A percentile compares a stretch with the other conserved stretches of the same genome.
Evolutionary conservation across 2,329 filamentous ascomycete genomes (phyloP).

Genomic region (Geoglossum cookeanum): DNA sequence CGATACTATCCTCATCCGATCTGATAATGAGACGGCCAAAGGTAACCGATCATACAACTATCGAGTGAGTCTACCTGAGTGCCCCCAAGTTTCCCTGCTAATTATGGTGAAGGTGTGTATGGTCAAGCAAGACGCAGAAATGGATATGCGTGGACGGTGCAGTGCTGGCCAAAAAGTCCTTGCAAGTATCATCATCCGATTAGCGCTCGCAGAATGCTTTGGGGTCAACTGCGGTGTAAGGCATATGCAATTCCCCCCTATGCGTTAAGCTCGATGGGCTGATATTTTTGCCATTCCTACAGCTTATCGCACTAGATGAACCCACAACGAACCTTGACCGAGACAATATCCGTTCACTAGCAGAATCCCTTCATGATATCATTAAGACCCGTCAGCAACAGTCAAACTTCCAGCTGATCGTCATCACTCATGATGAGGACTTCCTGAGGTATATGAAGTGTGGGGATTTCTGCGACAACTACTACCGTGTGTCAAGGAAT

Average conservation of each 20-base stretch:
- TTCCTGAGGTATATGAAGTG: conserved; percentile 89
- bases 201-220: conserved; percentile 91
- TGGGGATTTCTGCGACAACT: conserved; percentile 79
- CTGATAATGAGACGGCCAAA: conserved; percentile 59
- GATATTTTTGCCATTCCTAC: not conserved
- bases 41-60: conserved; percentile 87
- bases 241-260: conserved; percentile 3
- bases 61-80: conserved; percentile 25
- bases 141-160: conserved; percentile 98
- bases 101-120: conserved; percentile 44
- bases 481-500: conserved; percentile 72
- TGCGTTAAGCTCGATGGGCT: not conserved
- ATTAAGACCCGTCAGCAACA: conserved; percentile 69
- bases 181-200: conserved; percentile 89
- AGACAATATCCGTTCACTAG: conserved; percentile 84
- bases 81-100: not conserved
- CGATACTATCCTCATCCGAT: conserved; percentile 87
- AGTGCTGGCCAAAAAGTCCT: conserved; percentile 93
- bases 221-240: conserved; percentile 68
- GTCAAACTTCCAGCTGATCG: conserved; percentile 90
- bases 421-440: conserved; percentile 97
- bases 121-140: conserved; percentile 92
- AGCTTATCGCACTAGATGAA: conserved; percentile 83
- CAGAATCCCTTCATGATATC: conserved; percentile 67
- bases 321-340: conserved; percentile 91